Evolutionary conservation across 2,329 filamentous ascomycete species (phyloP).

Genomic region (Paramyrothecium roridum): DNA sequence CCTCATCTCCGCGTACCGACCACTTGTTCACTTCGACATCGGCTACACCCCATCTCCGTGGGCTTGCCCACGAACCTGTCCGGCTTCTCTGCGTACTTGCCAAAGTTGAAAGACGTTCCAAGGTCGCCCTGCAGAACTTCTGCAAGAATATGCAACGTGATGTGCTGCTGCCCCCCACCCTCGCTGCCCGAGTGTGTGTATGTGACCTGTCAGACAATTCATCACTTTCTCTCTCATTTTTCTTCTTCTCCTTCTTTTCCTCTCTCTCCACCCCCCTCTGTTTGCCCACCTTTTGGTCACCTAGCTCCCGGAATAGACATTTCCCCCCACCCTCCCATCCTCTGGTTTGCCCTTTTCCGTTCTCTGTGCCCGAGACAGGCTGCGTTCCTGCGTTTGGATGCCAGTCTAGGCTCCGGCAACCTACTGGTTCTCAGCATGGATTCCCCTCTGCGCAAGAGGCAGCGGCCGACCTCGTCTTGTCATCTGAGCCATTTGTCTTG

Average conservation of each 20-base stretch:
- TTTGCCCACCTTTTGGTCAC: background rate
- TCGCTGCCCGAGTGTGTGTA: background rate
- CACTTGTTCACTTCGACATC: background rate
- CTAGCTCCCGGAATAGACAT: background rate
- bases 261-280: background rate
- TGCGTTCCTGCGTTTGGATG: conserved; percentile 7
- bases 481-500: no score
- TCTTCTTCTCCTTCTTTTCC: background rate
- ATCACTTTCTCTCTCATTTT: no score
- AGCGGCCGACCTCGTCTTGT: no score
- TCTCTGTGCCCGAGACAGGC: conserved; percentile 5
- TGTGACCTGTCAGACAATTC: background rate
- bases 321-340: conserved; percentile 5
- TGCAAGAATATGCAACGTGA: no score
- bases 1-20: background rate
- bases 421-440: no score
- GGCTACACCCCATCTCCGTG: background rate
- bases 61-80: no score
- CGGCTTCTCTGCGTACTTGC: no score
- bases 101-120: no score
- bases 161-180: background rate
- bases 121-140: no score
- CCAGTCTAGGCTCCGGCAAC: no score
- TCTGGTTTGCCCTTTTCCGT: background rate
- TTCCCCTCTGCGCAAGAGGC: no score